These are phyloP conservation scores for Penicillium sp. DNA, from an alignment of 2,329 filamentous ascomycete genomes.

Conservation along the genomic window DNA sequence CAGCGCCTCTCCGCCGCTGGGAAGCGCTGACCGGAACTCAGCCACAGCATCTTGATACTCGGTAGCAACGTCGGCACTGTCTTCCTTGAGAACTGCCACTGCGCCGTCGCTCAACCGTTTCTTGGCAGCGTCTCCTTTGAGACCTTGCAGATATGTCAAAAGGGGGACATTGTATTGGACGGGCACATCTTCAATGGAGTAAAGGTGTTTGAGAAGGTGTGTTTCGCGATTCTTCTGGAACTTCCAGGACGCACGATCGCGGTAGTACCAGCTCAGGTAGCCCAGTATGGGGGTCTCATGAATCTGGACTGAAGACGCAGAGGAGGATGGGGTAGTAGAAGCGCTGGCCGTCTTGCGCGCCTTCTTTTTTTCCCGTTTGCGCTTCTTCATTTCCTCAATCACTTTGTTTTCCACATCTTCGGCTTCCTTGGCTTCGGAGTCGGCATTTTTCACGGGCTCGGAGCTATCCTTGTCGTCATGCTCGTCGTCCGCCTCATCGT, in stretches of 20 bases:
- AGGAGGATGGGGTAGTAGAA: conserved; percentile 1
- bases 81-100: conserved; percentile 48
- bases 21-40: conserved; percentile 36
- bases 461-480: conserved; percentile 5
- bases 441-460: conserved; percentile 8
- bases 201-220: conserved; percentile 74
- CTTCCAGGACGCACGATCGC: conserved; percentile 70
- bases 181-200: conserved; percentile 66
- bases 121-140: conserved; percentile 68
- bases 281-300: conserved; percentile 55
- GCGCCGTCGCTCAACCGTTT: conserved; percentile 61
- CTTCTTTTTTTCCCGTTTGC: conserved; percentile 26
- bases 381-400: conserved; percentile 27
- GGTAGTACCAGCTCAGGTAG: conserved; percentile 72
- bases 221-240: conserved; percentile 94
- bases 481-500: conserved; percentile 15
- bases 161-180: conserved; percentile 63
- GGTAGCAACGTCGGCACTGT: conserved; percentile 31
- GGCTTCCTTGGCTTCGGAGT: conserved; percentile 11
- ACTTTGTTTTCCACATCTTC: conserved; percentile 19
- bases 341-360: conserved; percentile 15
- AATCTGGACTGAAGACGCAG: conserved; percentile 11
- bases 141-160: conserved; percentile 68
- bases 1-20: conserved; percentile 22
- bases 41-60: conserved; percentile 49